Conservation (phyloP, 2,329 filamentous ascomycete genomes). For the Colletotrichum noveboracense region DNA sequence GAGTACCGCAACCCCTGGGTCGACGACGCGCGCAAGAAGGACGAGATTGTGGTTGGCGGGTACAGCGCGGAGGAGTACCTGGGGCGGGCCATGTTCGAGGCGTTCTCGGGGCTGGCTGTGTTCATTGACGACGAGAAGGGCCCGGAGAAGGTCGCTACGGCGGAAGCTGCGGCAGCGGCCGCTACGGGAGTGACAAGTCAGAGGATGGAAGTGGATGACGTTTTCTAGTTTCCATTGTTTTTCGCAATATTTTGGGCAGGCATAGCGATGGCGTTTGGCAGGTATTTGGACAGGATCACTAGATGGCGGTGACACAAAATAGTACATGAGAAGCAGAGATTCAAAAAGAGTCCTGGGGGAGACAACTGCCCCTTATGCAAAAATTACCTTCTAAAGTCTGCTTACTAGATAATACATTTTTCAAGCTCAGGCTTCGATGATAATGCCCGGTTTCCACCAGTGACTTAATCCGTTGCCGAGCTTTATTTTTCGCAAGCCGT, state of each 20-base stretch:
- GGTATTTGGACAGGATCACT: not conserved
- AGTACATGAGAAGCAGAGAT: not conserved
- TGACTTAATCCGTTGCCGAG: not conserved
- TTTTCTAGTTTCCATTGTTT: not conserved
- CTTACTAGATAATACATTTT: slow-evolving; percentile 22
- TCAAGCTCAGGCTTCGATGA: not conserved
- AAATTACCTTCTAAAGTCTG: slow-evolving; percentile 20
- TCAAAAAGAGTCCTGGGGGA: not conserved
- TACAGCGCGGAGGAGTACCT: slow-evolving; percentile 87
- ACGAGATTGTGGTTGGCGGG: slow-evolving; percentile 75
- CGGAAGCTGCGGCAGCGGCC: slow-evolving; percentile 40
- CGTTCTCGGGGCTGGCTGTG: slow-evolving; percentile 87
- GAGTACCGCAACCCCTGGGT: slow-evolving; percentile 80
- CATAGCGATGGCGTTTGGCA: slow-evolving; percentile 33
- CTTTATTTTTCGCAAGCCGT: slow-evolving; percentile 25
- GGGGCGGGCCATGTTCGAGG: slow-evolving; percentile 80
- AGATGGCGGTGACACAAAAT: not conserved
- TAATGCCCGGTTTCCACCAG: not conserved
- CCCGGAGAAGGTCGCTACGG: slow-evolving; percentile 37
- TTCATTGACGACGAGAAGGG: slow-evolving; percentile 81
- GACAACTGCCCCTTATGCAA: not conserved
- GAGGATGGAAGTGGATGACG: slow-evolving; percentile 55
- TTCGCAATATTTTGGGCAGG: not conserved
- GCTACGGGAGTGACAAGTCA: slow-evolving; percentile 30
- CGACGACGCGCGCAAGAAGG: slow-evolving; percentile 68